Conservation (phyloP, 306 rosid species). For the Rosa rugosa region DNA sequence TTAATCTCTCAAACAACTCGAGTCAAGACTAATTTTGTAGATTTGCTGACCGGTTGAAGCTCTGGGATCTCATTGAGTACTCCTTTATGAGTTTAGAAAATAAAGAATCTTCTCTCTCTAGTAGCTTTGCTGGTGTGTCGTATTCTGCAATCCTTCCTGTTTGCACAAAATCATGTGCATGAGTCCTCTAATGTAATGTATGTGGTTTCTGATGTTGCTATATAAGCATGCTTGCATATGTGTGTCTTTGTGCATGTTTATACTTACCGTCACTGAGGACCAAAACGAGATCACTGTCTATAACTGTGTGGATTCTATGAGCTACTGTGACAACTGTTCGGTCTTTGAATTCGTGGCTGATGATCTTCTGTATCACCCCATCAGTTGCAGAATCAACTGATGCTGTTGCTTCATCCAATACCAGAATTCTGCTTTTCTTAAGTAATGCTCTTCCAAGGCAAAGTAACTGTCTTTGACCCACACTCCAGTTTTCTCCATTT, state of each 20-base stretch:
- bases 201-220: too few species aligned
- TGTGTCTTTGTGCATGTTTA: neutral
- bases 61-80: constrained; percentile 75
- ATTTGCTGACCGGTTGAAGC: constrained; percentile 58
- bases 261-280: constrained; percentile 81
- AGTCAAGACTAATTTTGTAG: constrained; percentile 16
- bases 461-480: constrained; percentile 79
- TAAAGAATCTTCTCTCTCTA: constrained; percentile 81
- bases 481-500: constrained; percentile 93
- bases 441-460: constrained; percentile 92
- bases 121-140: constrained; percentile 75
- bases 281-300: constrained; percentile 78
- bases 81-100: constrained; percentile 82
- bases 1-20: neutral
- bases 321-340: constrained; percentile 83
- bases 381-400: constrained; percentile 96
- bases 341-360: constrained; percentile 65
- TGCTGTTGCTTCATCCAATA: constrained; percentile 89
- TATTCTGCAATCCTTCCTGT: constrained; percentile 88
- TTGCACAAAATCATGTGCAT: neutral
- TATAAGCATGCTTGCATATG: too few species aligned
- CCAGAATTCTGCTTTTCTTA: constrained; percentile 78
- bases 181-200: too few species aligned
- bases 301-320: constrained; percentile 89
- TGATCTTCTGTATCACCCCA: constrained; percentile 71